Evolutionary conservation across 176 grass and related monocot species (phyloP), one percentile per base, ranked within the genome.

Genomic region (Avena insularis): DNA sequence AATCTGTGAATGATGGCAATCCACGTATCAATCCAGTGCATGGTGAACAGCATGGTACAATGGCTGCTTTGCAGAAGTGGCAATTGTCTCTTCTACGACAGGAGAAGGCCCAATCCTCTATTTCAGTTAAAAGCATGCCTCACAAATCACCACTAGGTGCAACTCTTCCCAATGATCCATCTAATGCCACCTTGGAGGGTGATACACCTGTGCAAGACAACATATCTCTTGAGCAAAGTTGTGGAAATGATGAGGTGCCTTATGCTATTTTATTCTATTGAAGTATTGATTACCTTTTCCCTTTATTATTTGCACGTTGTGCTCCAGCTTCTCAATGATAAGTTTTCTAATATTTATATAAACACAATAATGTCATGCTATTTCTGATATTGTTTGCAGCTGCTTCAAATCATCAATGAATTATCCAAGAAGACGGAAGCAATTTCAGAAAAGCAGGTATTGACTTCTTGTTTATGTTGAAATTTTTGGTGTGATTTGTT

Each of bases 401-500:
- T 98, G 62, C 79, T 88, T 63, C 75, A 85, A 64, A 71, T 87
- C 58, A 79, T 95, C 33, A 81, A 92, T 78, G 70, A 87, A 65
- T 86, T 95, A 82, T 62, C 66, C 55, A 75, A 80, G 82, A 92
- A 69, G 75, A 88, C 82, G 4, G 36, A 79, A 77, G 79, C 82
- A 88, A 78, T 90, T 87, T 82, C 89, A 72, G 92, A 90, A 86
- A 94, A 91, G 40, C 92, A 94, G 96, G 90, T 98, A 86, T 60
- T 58, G 12, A 58, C 71, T 78, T 53, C 40, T 69, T 81, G 71
- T 23, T 63, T 65, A 0, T 75, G n/a, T 76, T 54, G 21, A 76
- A 76, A 15, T 76, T 50, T 80, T 80, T 10, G 16, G 36, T 76
- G 77, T 60, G 68, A 70, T 31, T 67, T 25, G 57, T 80, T 75